Base-by-base conservation (phyloP, 345 rosid species). In the Populus euphratica region DNA sequence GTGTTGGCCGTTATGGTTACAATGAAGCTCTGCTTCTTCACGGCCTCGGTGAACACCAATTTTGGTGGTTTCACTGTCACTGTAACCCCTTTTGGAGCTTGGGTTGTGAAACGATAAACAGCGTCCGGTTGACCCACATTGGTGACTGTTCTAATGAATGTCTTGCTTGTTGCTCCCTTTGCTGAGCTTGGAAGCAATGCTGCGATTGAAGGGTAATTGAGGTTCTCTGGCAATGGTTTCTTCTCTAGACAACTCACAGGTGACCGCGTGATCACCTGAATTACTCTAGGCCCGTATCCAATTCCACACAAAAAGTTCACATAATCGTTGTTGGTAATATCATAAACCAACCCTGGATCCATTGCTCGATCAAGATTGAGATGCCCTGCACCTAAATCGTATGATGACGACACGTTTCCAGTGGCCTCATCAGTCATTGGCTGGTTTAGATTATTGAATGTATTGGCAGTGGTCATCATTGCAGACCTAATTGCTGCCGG, bases 341-440 rank as follows among this genome's bases (percentile, higher is more conserved):
- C 95, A 68, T 92, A 94, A 1, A 93, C 83, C 29, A 89, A 90
- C 5, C 97, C 93, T 2, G 92, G 97, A 86, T 94, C 94, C 91
- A 92, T 82, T 5, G 95, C 98, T 4, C 66, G 87, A 31, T 84
- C 87, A 25, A 94, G 93, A 82, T 87, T 88, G 44, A 94, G 76
- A 85, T 90, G 90, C 36, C 97, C 93, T 0, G 94, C 84, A 14
- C 97, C 97, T 39, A 76, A 80, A 84, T 90, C 96, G 9, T 90
- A 94, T 0, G 94, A 89, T 0, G 90, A 86, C 0, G 89, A 82
- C 1, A 80, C 50, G 47, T 94, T 93, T 12, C 94, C 92, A 4
- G 89, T 94, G 35, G 96, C 86, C 79, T 91, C 98, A 62, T 94
- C 94, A 41, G 80, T 77, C 97, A 96, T 90, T 0, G 82, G 77